Evolutionary conservation across 2,329 filamentous ascomycete species (phyloP), one percentile per base, ranked within the genome.

Genomic region (Pyricularia pennisetigena): DNA sequence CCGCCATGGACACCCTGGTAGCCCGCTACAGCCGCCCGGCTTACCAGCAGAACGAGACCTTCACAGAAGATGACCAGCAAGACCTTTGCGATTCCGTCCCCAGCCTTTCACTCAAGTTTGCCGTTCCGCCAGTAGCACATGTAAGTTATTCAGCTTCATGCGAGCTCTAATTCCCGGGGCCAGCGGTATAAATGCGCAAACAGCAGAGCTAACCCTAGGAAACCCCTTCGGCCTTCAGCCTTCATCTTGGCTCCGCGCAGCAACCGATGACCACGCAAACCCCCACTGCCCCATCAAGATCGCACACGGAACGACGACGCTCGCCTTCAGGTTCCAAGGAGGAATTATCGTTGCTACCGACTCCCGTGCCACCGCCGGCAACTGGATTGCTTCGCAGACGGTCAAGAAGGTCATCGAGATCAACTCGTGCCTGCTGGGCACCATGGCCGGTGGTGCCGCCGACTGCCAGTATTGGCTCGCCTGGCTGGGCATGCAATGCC

Each of bases 321-420:
- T 99, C 71, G 94, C 94, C 71, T 99, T 99, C 86, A 90, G 94
- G 78, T 99, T 98, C 86, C 89, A 98, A 82, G 94, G 94, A 75
- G 95, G 95, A 78, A 98, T 99, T 82, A 96, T 99, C 77, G 94
- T 99, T 67, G 94, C 94, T 68, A 99, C 95, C 69, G 95, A 99
- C 82, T 99, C 95, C 70, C 89, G 95, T 82, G 95, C 95, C 70
- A 97, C 95, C 65, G 94, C 95, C 32, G 95, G 95, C 76, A 96
- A 95, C 87, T 99, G 95, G 95, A 99, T 99, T 81, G 95, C 95
- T 73, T 97, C 92, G 82, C 95, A 99, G 86, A 99, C 95, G 68
- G 95, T 99, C 77, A 99, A 99, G 89, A 99, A 99, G 86, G 95
- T 99, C 74, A 98, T 99, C 77, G 93, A 97, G 86, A 97, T 97